Percentiles rank a stretch among this genome's conserved stretches.
phyloP scores from a whole-genome alignment of 768 basidiomycete genomes.

The Hortiboletus campestris region DNA sequence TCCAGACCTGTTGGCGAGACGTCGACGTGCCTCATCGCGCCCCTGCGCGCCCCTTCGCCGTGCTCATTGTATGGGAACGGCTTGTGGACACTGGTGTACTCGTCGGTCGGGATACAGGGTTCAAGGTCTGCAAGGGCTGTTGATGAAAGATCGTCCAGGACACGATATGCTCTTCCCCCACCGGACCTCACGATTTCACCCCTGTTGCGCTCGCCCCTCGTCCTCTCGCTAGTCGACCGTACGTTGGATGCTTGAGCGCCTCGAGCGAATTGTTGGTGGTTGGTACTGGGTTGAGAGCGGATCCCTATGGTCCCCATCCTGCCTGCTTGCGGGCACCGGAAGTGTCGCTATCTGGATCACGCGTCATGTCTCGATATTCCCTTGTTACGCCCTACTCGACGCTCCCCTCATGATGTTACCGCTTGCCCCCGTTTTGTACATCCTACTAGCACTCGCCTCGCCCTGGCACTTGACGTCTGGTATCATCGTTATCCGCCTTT shows the following conservation, averaged over 20 bases:
- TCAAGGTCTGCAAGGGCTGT: slow-evolving; percentile 27
- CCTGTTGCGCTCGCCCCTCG: slow-evolving; percentile 25
- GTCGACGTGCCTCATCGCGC: slow-evolving; percentile 24
- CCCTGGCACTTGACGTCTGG: slow-evolving; percentile 21
- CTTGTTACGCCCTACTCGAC: slow-evolving; percentile 22
- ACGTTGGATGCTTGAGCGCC: slow-evolving; percentile 27
- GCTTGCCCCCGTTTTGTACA: slow-evolving; percentile 8
- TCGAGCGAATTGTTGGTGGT: slow-evolving; percentile 11
- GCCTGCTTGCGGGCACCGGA: slow-evolving; percentile 30
- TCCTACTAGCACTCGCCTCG: slow-evolving; percentile 13
- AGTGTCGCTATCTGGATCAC: slow-evolving; percentile 10
- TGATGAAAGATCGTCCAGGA: slow-evolving; percentile 21
- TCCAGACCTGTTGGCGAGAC: slow-evolving; percentile 21
- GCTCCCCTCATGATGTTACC: slow-evolving; percentile 8
- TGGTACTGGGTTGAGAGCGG: slow-evolving; percentile 10
- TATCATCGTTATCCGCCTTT: slow-evolving; percentile 20
- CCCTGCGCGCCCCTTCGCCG: slow-evolving; percentile 8
- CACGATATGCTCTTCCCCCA: not conserved
- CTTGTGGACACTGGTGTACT: slow-evolving; percentile 23
- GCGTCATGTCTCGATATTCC: slow-evolving; percentile 27
- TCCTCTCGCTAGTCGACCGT: slow-evolving; percentile 40
- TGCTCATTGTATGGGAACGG: slow-evolving; percentile 38
- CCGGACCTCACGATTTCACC: slow-evolving; percentile 3
- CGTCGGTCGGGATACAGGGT: slow-evolving; percentile 25
- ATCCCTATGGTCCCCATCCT: slow-evolving; percentile 4